Conservation (phyloP, 2,329 filamentous ascomycete species). For the Alternaria novae-zelandiae region DNA sequence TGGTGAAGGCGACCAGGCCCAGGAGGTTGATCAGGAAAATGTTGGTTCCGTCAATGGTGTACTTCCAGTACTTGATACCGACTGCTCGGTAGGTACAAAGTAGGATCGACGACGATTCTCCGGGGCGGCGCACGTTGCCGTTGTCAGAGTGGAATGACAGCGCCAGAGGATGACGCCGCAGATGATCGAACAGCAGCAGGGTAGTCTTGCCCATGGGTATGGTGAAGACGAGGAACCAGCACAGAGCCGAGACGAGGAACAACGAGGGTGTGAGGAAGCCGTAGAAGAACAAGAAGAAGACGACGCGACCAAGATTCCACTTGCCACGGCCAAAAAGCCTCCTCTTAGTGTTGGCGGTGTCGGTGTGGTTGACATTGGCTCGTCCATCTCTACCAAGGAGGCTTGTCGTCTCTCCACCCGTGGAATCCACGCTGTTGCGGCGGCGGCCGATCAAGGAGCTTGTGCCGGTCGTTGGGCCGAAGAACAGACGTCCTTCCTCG, state of each 20-base stretch:
- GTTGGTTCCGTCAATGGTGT: slow-evolving; percentile 97
- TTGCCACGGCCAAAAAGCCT: slow-evolving; percentile 92
- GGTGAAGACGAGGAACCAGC: slow-evolving; percentile 96
- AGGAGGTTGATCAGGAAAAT: slow-evolving; percentile 99
- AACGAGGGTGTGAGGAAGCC: slow-evolving; percentile 86
- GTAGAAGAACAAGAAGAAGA: slow-evolving; percentile 98
- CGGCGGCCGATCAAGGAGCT: slow-evolving; percentile 82
- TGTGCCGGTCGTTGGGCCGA: slow-evolving; percentile 77
- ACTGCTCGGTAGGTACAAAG: slow-evolving; percentile 97
- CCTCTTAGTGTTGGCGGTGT: slow-evolving; percentile 66
- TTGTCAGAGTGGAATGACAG: slow-evolving; percentile 91
- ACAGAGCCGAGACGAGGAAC: slow-evolving; percentile 83
- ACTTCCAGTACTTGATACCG: slow-evolving; percentile 97
- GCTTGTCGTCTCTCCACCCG: slow-evolving; percentile 86
- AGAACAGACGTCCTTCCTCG: slow-evolving; percentile 94
- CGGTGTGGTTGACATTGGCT: slow-evolving; percentile 50
- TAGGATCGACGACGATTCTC: slow-evolving; percentile 81
- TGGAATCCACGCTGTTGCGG: slow-evolving; percentile 86
- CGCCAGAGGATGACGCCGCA: slow-evolving; percentile 89
- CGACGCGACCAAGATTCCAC: slow-evolving; percentile 92
- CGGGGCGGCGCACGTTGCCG: slow-evolving; percentile 72
- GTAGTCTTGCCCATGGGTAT: slow-evolving; percentile 99
- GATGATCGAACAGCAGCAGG: slow-evolving; percentile 85
- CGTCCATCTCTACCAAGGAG: slow-evolving; percentile 74
- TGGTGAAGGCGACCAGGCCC: slow-evolving; percentile 89